A percentile compares a stretch with the other conserved stretches of the same genome.
Evolutionary conservation across 345 rosid species (phyloP).

Genomic region (Brassica juncea): DNA sequence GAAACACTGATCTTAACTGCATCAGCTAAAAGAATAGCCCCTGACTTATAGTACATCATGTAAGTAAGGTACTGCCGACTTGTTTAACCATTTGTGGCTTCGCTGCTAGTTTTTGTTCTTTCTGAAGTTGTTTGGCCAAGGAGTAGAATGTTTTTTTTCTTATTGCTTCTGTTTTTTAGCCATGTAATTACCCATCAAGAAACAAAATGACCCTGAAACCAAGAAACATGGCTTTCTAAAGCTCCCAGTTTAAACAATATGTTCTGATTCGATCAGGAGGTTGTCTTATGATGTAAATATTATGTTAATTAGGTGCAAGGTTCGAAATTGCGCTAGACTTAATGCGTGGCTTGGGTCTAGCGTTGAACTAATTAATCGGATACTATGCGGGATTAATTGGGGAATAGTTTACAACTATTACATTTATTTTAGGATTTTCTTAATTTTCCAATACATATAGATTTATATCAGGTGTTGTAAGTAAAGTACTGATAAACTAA

Average conservation of each 20-base stretch:
- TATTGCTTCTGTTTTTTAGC: slow-evolving; percentile 28
- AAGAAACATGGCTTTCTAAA: slow-evolving; percentile 16
- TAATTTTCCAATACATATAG: too few species aligned
- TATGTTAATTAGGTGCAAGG: too few species aligned
- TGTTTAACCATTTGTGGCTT: slow-evolving; percentile 32
- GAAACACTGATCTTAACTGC: slow-evolving; percentile 42
- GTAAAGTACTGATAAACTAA: too few species aligned
- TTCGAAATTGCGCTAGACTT: too few species aligned
- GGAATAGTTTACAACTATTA: too few species aligned
- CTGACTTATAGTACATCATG: slow-evolving; percentile 11
- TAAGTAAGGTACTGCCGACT: background rate
- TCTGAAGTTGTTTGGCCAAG: slow-evolving; percentile 21
- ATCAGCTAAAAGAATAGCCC: slow-evolving; percentile 29
- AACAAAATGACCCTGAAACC: slow-evolving; percentile 17
- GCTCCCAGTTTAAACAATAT: slow-evolving; percentile 13
- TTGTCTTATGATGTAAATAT: slow-evolving; percentile 28
- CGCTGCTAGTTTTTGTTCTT: slow-evolving; percentile 28
- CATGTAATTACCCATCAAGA: slow-evolving; percentile 20
- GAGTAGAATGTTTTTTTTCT: slow-evolving; percentile 23
- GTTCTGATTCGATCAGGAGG: background rate
- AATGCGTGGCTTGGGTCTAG: too few species aligned
- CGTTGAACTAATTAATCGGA: too few species aligned
- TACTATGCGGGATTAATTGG: too few species aligned
- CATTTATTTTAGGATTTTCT: too few species aligned
- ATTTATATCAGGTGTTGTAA: too few species aligned